phyloP scores from a whole-genome alignment of 2,329 filamentous ascomycete species.

The Curvularia eragrostidis region DNA sequence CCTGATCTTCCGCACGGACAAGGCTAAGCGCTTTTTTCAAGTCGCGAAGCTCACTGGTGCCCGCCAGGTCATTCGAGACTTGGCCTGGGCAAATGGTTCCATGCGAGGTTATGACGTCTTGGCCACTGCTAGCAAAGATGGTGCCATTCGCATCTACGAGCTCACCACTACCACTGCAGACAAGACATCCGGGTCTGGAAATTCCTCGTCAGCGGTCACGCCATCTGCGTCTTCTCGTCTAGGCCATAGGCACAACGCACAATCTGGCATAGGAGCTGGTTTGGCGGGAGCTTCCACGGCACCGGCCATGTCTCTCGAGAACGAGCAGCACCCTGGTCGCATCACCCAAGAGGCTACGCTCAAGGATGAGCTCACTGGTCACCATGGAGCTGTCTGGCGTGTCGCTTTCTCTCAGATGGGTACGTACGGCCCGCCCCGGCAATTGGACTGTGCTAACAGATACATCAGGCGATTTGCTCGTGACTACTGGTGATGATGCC shows the following conservation, averaged over 20 bases:
- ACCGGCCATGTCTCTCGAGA: conserved; percentile 59
- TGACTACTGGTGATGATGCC: conserved; percentile 79
- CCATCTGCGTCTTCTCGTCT: conserved; percentile 36
- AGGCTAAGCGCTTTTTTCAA: conserved; percentile 81
- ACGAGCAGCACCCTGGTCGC: conserved; percentile 67
- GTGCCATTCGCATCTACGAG: conserved; percentile 86
- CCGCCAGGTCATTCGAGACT: conserved; percentile 78
- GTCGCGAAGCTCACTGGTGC: conserved; percentile 79
- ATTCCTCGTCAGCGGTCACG: conserved; percentile 24
- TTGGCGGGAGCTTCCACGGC: conserved; percentile 54
- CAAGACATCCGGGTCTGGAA: conserved; percentile 36
- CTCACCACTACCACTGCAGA: conserved; percentile 66
- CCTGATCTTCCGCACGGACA: conserved; percentile 79
- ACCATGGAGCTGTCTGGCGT: conserved; percentile 76
- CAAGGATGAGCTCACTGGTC: conserved; percentile 70
- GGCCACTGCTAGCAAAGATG: conserved; percentile 92
- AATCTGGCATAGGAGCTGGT: conserved; percentile 62
- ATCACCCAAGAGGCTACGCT: conserved; percentile 69
- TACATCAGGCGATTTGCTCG: conserved; percentile 70
- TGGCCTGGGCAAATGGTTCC: conserved; percentile 91
- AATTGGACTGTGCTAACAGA: conserved; percentile 46
- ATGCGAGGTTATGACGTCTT: conserved; percentile 89
- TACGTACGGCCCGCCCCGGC: conserved; percentile 27
- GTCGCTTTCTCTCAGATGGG: conserved; percentile 67
- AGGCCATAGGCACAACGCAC: conserved; percentile 43